phyloP scores from a whole-genome alignment of 306 rosid genomes.

The Medicago truncatula region MtrunA17r5.0-ANR NC_053042.1:45507001-45507500 shows the following conservation, averaged over 20 bases:
- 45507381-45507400: slow-evolving; percentile 13
- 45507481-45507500: neutral
- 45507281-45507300: slow-evolving; percentile 79
- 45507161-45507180: slow-evolving; percentile 96
- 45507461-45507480: slow-evolving; percentile 30
- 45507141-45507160: slow-evolving; percentile 90
- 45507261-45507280: slow-evolving; percentile 74
- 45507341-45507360: slow-evolving; percentile 30
- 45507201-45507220: slow-evolving; percentile 93
- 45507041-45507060: slow-evolving; percentile 32
- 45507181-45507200: slow-evolving; percentile 97
- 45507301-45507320: slow-evolving; percentile 63
- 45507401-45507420: slow-evolving; percentile 16
- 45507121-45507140: slow-evolving; percentile 66
- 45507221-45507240: slow-evolving; percentile 98
- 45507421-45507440: slow-evolving; percentile 13
- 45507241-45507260: slow-evolving; percentile 93
- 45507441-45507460: slow-evolving; percentile 31
- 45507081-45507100: slow-evolving; percentile 96
- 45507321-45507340: slow-evolving; percentile 30
- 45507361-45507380: slow-evolving; percentile 30
- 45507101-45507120: slow-evolving; percentile 69
- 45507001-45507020: neutral
- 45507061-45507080: slow-evolving; percentile 95
- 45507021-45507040: neutral